phyloP scores from a whole-genome alignment of 129 eudicot species.

The Flaveria ramosissima region DNA sequence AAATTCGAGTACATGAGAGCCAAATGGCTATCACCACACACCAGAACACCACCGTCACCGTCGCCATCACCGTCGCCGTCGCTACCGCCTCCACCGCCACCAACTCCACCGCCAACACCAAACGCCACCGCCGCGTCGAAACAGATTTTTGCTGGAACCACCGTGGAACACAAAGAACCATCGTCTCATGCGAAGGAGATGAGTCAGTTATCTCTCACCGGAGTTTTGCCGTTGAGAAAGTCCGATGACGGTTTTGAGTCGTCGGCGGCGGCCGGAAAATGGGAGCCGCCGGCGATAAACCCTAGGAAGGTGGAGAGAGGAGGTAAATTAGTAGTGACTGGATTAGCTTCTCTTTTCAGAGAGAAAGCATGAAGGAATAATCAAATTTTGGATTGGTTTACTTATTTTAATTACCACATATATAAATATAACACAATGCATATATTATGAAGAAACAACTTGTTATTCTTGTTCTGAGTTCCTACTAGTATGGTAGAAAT shows the following conservation, averaged over 20 bases:
- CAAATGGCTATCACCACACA: conserved; percentile 70
- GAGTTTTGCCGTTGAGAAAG: conserved; percentile 1
- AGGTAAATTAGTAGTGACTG: conserved; percentile 59
- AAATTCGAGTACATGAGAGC: conserved; percentile 68
- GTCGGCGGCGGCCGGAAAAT: conserved; percentile 23
- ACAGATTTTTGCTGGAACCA: conserved; percentile 2
- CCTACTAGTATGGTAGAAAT: too few relatives aligned
- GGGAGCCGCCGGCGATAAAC: conserved; percentile 69
- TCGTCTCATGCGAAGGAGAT: too few relatives aligned
- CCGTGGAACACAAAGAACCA: neutral
- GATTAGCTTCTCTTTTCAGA: conserved; percentile 72
- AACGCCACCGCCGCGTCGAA: conserved; percentile 21
- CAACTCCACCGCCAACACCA: conserved; percentile 37
- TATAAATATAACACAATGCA: neutral
- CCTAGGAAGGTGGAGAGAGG: conserved; percentile 58
- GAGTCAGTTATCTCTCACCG: too few relatives aligned
- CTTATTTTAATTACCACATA: neutral
- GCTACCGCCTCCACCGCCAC: conserved; percentile 17
- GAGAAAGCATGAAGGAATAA: conserved; percentile 56
- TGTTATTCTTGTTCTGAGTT: too few relatives aligned
- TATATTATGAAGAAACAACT: neutral
- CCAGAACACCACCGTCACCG: conserved; percentile 27
- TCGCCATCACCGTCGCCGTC: conserved; percentile 25
- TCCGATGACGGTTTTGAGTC: conserved; percentile 36
- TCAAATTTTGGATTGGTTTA: conserved; percentile 48